A percentile compares a stretch with the other conserved stretches of the same genome.
phyloP scores from a whole-genome alignment of 208 protist species.

The Crithidia sp. region DNA sequence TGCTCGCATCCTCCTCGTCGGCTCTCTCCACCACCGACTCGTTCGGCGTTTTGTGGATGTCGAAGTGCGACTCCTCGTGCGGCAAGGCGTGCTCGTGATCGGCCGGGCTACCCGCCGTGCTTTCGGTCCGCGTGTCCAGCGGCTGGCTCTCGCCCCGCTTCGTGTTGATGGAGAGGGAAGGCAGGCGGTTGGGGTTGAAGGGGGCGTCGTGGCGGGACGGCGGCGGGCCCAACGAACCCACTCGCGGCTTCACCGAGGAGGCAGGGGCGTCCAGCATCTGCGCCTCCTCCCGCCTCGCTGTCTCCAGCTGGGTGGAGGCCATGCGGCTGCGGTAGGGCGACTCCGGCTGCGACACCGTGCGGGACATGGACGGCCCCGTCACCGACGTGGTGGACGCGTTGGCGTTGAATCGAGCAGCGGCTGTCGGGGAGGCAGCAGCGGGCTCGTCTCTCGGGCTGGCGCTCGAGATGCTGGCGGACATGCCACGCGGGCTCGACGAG shows the following conservation, averaged over 20 bases:
- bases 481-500: constrained; percentile 1
- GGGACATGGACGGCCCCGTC: background rate
- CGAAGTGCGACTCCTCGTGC: constrained; percentile 8
- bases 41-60: background rate
- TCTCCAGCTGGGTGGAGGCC: constrained; percentile 5
- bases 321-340: constrained; percentile 11
- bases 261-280: background rate
- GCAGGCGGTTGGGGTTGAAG: background rate
- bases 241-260: background rate
- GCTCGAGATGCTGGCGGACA: background rate
- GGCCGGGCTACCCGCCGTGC: background rate
- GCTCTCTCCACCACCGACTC: background rate
- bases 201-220: background rate
- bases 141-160: constrained; percentile 14
- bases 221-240: background rate
- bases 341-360: background rate
- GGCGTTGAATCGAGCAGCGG: background rate
- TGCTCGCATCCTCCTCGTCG: background rate
- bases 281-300: background rate
- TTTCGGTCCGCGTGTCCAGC: constrained; percentile 3
- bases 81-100: constrained; percentile 7
- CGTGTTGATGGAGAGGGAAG: constrained; percentile 16
- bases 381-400: background rate
- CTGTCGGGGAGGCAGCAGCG: background rate
- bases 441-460: background rate